A percentile compares a stretch with the other conserved stretches of the same genome.
Evolutionary conservation across 2,329 filamentous ascomycete genomes (phyloP).

Genomic region (Scleromitrula shiraiana): DNA sequence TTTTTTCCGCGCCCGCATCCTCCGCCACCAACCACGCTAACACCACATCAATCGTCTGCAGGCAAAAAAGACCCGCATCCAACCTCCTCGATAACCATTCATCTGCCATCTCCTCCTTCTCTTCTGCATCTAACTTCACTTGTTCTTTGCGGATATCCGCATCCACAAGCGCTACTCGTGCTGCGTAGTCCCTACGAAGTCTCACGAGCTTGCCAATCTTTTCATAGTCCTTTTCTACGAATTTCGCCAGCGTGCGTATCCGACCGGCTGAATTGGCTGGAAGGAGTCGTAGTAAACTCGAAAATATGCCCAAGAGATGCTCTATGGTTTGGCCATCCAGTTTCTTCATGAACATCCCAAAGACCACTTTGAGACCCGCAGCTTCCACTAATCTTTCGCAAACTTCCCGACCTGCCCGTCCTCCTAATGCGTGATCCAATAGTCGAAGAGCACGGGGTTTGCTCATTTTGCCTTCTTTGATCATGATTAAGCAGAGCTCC

Average conservation of each 20-base stretch:
- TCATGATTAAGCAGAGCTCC: constrained; percentile 85
- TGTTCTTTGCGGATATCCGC: constrained; percentile 52
- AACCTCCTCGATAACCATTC: constrained; percentile 70
- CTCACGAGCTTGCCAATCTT: constrained; percentile 69
- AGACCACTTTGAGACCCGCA: constrained; percentile 75
- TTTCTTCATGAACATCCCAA: constrained; percentile 82
- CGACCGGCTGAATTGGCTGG: constrained; percentile 70
- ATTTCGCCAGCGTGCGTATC: constrained; percentile 84
- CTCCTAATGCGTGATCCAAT: constrained; percentile 71
- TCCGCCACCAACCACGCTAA: constrained; percentile 89
- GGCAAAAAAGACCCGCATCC: constrained; percentile 74
- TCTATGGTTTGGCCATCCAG: constrained; percentile 61
- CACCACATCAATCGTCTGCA: constrained; percentile 78
- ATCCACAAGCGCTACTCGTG: constrained; percentile 55
- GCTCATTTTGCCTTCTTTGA: constrained; percentile 79
- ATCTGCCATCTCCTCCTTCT: constrained; percentile 52
- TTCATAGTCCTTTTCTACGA: constrained; percentile 88
- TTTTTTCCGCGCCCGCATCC: constrained; percentile 64
- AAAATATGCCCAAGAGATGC: constrained; percentile 78
- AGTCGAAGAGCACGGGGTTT: constrained; percentile 71
- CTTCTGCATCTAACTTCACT: constrained; percentile 44
- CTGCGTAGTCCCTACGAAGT: constrained; percentile 63
- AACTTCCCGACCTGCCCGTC: constrained; percentile 47
- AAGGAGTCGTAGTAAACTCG: constrained; percentile 70
- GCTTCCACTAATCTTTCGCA: constrained; percentile 74